Conservation (phyloP, 441 rosid species). For the Omphalea diandra region DNA sequence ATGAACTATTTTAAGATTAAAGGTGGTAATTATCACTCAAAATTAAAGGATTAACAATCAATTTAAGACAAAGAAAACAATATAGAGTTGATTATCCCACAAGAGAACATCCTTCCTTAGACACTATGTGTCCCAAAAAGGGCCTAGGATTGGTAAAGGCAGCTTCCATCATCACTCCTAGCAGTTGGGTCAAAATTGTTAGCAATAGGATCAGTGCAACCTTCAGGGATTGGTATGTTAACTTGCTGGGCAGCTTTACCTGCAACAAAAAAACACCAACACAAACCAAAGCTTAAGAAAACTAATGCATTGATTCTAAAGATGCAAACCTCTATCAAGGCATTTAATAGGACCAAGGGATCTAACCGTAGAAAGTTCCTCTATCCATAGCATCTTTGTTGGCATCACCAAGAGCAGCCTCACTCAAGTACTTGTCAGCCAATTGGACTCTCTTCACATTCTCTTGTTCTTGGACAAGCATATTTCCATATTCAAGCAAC, state of each 20-base stretch:
- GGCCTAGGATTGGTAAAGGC: conserved; percentile 43
- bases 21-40: conserved; percentile 30
- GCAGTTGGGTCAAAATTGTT: conserved; percentile 86
- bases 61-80: not conserved
- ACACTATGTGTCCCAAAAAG: not conserved
- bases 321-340: conserved; percentile 14
- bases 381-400: conserved; percentile 64
- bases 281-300: not conserved
- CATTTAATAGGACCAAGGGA: conserved; percentile 38
- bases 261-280: conserved; percentile 28
- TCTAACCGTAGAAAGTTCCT: conserved; percentile 78
- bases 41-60: conserved; percentile 36
- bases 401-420: conserved; percentile 93
- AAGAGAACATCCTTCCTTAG: conserved; percentile 10
- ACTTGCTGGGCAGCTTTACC: conserved; percentile 90
- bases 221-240: conserved; percentile 70
- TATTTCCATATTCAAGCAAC: conserved; percentile 79
- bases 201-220: conserved; percentile 76
- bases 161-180: conserved; percentile 94
- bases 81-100: conserved; percentile 24
- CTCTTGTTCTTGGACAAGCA: conserved; percentile 92
- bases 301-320: not conserved
- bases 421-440: conserved; percentile 82
- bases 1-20: not conserved
- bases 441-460: conserved; percentile 98